phyloP scores from a whole-genome alignment of 441 rosid genomes.

The Pelargonium australe region DNA sequence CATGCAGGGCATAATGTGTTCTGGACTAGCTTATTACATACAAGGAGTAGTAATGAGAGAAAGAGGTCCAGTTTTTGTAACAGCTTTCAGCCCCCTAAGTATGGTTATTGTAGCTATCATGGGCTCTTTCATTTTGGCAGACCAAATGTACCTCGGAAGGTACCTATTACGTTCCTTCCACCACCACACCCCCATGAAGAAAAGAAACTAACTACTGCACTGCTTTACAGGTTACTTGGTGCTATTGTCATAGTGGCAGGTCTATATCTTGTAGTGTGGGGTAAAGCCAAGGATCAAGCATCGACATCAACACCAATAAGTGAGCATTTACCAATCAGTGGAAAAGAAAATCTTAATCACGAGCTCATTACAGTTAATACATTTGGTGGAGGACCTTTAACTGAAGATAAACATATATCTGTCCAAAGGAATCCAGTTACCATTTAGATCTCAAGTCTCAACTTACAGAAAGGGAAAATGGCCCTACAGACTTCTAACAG shows the following conservation, averaged over 20 bases:
- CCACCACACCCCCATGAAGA: background rate
- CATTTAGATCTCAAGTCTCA: slow-evolving; percentile 7
- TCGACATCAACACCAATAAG: slow-evolving; percentile 17
- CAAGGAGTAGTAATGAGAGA: slow-evolving; percentile 75
- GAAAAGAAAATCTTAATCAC: slow-evolving; percentile 22
- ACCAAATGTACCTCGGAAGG: slow-evolving; percentile 81
- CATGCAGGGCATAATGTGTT: slow-evolving; percentile 71
- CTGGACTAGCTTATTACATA: slow-evolving; percentile 67
- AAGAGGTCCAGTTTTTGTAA: slow-evolving; percentile 81
- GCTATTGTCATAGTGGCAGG: slow-evolving; percentile 72
- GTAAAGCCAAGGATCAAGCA: slow-evolving; percentile 59
- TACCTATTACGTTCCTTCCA: slow-evolving; percentile 14
- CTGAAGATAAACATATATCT: slow-evolving; percentile 17
- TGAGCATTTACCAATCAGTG: slow-evolving; percentile 14
- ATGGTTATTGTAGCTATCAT: slow-evolving; percentile 76
- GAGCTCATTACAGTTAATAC: slow-evolving; percentile 26
- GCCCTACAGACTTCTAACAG: background rate
- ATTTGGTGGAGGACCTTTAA: slow-evolving; percentile 8
- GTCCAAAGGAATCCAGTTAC: slow-evolving; percentile 20
- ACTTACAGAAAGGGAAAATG: background rate
- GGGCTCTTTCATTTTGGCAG: slow-evolving; percentile 65
- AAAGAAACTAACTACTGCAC: background rate
- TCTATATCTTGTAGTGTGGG: slow-evolving; percentile 74
- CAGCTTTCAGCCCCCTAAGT: slow-evolving; percentile 67
- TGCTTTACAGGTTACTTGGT: slow-evolving; percentile 62